A percentile compares a stretch with the other conserved stretches of the same genome.
phyloP scores from a whole-genome alignment of 768 basidiomycete species.

The Epithele typhae region DNA sequence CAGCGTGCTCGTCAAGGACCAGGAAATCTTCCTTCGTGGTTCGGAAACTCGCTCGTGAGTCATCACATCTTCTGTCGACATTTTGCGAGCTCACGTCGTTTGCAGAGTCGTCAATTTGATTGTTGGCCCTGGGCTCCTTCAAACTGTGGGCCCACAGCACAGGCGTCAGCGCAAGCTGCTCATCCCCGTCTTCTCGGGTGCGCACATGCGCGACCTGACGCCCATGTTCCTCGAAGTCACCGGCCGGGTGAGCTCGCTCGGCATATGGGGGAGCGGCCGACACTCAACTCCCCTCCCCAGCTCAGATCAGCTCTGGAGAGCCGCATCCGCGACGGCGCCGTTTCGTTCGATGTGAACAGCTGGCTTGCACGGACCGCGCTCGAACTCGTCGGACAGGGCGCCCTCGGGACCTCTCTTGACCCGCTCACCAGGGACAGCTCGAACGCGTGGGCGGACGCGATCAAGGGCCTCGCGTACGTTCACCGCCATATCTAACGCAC shows the following conservation, averaged over 20 bases:
- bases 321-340: not conserved
- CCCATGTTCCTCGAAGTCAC: slow-evolving; percentile 1
- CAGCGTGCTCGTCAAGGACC: no score
- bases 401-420: slow-evolving; percentile 11
- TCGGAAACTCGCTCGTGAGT: no score
- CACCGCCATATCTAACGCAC: not conserved
- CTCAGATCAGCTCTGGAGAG: not conserved
- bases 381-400: slow-evolving; percentile 12
- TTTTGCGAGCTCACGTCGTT: no score
- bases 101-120: no score
- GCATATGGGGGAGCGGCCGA: no score
- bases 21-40: no score
- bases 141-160: not conserved
- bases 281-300: no score
- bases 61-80: no score
- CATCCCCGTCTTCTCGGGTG: slow-evolving; percentile 6
- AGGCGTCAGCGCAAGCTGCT: slow-evolving; percentile 3
- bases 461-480: slow-evolving; percentile 10
- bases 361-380: slow-evolving; percentile 14
- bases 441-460: slow-evolving; percentile 3
- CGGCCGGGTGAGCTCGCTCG: not conserved
- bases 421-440: slow-evolving; percentile 4
- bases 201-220: slow-evolving; percentile 4
- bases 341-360: slow-evolving; percentile 1
- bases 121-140: not conserved